Conservation (phyloP, 1,284 basidiomycete genomes). For the Sporisorium sorghi region DNA sequence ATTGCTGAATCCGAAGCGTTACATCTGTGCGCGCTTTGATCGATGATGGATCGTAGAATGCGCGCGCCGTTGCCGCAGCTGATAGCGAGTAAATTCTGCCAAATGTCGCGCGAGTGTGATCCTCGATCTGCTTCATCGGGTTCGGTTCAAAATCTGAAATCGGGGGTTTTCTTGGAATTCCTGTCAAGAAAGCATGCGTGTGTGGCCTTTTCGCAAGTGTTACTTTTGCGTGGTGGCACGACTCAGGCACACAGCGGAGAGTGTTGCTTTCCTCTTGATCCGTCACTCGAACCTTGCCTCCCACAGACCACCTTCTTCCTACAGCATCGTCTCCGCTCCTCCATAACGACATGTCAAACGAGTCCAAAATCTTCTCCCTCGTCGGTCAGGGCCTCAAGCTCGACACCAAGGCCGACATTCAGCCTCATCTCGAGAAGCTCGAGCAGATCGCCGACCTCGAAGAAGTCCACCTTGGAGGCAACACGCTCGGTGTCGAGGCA, state of each 20-base stretch:
- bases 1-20: too few relatives aligned
- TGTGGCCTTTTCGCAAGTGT: background rate
- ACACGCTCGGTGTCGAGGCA: constrained; percentile 94
- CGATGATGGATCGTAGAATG: constrained; percentile 4
- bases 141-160: background rate
- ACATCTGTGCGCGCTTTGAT: background rate
- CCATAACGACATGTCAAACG: constrained; percentile 37
- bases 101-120: constrained; percentile 30
- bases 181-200: constrained; percentile 12
- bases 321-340: background rate
- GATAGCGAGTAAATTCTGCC: constrained; percentile 2
- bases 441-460: constrained; percentile 76
- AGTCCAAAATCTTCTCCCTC: constrained; percentile 50
- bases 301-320: background rate
- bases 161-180: constrained; percentile 10
- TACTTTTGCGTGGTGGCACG: constrained; percentile 1
- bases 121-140: constrained; percentile 3
- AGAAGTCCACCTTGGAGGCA: constrained; percentile 93
- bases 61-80: constrained; percentile 39
- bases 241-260: background rate
- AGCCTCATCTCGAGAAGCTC: constrained; percentile 75
- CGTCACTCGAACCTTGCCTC: constrained; percentile 2
- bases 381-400: constrained; percentile 78
- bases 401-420: constrained; percentile 81
- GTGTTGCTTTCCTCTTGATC: constrained; percentile 1